phyloP scores from a whole-genome alignment of 2,329 filamentous ascomycete genomes.

The Chrysoporthe deuterocubensis region DNA sequence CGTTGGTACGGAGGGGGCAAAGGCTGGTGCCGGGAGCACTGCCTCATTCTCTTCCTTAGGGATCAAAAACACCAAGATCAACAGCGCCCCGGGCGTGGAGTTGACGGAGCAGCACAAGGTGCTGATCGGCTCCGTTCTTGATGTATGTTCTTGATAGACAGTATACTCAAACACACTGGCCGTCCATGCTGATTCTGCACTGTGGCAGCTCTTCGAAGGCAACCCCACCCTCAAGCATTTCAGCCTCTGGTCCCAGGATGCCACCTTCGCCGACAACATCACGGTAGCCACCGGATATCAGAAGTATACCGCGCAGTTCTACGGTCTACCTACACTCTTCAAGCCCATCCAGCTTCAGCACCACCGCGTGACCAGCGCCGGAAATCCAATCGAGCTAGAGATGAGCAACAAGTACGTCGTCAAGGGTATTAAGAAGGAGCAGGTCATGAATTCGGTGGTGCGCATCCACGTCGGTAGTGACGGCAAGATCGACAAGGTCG shows the following conservation, averaged over 20 bases:
- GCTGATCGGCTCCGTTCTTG: constrained; percentile 61
- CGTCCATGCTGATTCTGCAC: neutral
- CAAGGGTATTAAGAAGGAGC: constrained; percentile 39
- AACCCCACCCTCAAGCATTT: constrained; percentile 62
- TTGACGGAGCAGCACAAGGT: constrained; percentile 56
- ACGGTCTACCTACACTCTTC: constrained; percentile 63
- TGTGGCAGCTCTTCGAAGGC: constrained; percentile 59
- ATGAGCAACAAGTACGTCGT: constrained; percentile 43
- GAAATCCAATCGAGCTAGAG: constrained; percentile 64
- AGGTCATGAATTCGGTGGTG: constrained; percentile 39
- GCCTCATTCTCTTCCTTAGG: constrained; percentile 37
- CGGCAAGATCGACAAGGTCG: constrained; percentile 42
- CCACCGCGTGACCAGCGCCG: constrained; percentile 56
- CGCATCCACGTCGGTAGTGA: constrained; percentile 39
- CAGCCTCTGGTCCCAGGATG: constrained; percentile 61
- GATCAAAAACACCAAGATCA: constrained; percentile 60
- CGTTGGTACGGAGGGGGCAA: constrained; percentile 20
- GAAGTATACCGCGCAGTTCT: constrained; percentile 55
- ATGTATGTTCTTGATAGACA: constrained; percentile 41
- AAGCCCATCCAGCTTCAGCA: constrained; percentile 58
- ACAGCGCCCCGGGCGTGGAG: constrained; percentile 53
- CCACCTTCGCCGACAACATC: constrained; percentile 61
- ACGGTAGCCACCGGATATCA: constrained; percentile 60
- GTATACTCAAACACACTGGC: too few species aligned
- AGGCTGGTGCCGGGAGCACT: neutral